Evolutionary conservation across 345 rosid genomes (phyloP), one percentile per base, ranked within the genome.

Genomic region (Kandelia obovata): DNA sequence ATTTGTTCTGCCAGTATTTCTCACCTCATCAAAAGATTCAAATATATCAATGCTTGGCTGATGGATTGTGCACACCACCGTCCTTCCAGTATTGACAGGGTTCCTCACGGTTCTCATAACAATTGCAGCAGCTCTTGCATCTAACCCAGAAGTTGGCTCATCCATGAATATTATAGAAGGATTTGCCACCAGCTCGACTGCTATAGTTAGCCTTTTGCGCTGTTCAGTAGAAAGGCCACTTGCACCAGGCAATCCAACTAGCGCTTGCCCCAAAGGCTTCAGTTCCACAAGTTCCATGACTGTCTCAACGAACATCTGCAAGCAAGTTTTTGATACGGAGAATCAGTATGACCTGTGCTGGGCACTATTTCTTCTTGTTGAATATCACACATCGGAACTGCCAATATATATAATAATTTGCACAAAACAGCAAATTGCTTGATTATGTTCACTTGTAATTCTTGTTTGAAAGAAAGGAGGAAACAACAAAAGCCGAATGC

Each of bases 161-260:
- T 90, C 96, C 96, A 90, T 90, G 79, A 90, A 90, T 64, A 88
- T 87, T 58, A 88, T 88, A 9, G 95, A 91, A 8, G 97, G 95
- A 73, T 91, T 91, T 21, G 95, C 92, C 68, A 91, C 97, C 5
- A 88, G 86, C 88, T 91, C 95, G 31, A 88, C 89, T 0, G 97
- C 97, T 20, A 88, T 88, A n/a, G 97, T 91, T 9, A 91, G 84
- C 80, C 97, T 84, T 73, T 91, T 91, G 56, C 97, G 86, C 58
- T 91, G 92, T 80, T 91, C 95, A 0, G 88, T 87, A 32, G 97
- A 91, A 23, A 91, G 76, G 53, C 97, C 97, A 71, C 71, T 85
- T 64, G 79, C 83, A 30, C 97, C 91, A 5, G 97, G 91, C 70
- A 91, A 75, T 35, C 97, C 97, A 23, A 91, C 91, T n/a, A 84